Conservation (phyloP, 2,329 filamentous ascomycete genomes). For the Metarhizium anisopliae region DNA sequence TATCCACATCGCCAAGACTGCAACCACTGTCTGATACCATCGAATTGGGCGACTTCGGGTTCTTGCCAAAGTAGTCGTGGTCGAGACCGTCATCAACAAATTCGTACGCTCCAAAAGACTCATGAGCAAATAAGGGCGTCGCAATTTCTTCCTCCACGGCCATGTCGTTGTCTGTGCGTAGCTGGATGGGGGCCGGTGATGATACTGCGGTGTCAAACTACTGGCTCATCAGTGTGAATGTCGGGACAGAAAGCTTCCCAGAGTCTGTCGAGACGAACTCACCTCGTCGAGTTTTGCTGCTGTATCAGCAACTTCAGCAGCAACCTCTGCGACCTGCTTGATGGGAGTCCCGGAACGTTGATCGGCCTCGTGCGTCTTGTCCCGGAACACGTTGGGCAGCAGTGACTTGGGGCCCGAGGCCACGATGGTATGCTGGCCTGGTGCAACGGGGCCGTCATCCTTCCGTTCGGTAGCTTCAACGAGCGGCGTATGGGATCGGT, state of each 20-base stretch:
- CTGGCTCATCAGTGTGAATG: conserved; percentile 8
- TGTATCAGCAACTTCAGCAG: conserved; percentile 35
- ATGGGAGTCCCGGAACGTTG: conserved; percentile 28
- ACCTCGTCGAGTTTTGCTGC: conserved; percentile 28
- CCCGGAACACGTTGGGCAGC: conserved; percentile 16
- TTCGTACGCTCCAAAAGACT: conserved; percentile 33
- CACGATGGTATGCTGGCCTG: not conserved
- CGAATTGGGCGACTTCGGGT: conserved; percentile 10
- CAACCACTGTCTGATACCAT: conserved; percentile 12
- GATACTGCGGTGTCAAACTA: conserved; percentile 10
- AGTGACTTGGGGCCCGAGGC: conserved; percentile 3
- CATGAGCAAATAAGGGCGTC: conserved; percentile 38
- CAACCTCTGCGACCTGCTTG: conserved; percentile 30
- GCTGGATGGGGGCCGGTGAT: not conserved
- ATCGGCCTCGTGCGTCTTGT: conserved; percentile 1
- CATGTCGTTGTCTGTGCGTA: not conserved
- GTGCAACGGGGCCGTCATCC: not conserved
- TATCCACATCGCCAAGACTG: conserved; percentile 19
- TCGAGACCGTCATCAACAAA: conserved; percentile 23
- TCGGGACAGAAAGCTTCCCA: conserved; percentile 6
- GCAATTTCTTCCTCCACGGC: conserved; percentile 2
- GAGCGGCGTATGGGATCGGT: conserved; percentile 1
- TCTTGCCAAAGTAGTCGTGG: conserved; percentile 14
- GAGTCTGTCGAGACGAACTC: conserved; percentile 4
- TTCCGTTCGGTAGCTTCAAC: conserved; percentile 8